Evolutionary conservation across 129 eudicot genomes (phyloP).

Genomic region (Saussurea involucrata): DNA sequence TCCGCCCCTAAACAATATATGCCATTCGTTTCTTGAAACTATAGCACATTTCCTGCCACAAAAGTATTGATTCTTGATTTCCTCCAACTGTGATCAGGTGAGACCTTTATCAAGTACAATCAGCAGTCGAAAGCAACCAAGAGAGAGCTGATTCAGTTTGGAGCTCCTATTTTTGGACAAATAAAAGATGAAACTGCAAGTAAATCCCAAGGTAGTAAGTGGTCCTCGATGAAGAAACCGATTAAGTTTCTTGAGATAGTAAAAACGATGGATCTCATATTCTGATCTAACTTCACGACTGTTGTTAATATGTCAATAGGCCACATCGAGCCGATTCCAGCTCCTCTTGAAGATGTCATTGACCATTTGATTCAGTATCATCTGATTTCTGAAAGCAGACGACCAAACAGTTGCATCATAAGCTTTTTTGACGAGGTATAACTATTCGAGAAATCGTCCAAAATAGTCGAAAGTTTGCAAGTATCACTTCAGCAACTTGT

Average conservation of each 20-base stretch:
- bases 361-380: slow-evolving; percentile 82
- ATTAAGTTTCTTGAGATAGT: background rate
- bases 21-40: background rate
- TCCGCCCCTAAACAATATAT: background rate
- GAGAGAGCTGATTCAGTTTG: slow-evolving; percentile 90
- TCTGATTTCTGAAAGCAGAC: slow-evolving; percentile 74
- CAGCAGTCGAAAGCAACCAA: slow-evolving; percentile 79
- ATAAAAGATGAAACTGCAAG: slow-evolving; percentile 60
- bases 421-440: slow-evolving; percentile 94
- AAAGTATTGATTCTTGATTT: slow-evolving; percentile 9
- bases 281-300: background rate
- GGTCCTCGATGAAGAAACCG: background rate
- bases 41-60: background rate
- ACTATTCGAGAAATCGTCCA: background rate
- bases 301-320: slow-evolving; percentile 34
- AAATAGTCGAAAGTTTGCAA: background rate
- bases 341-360: slow-evolving; percentile 74
- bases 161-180: slow-evolving; percentile 85
- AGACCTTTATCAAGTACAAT: slow-evolving; percentile 82
- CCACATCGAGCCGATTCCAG: slow-evolving; percentile 80
- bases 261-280: background rate
- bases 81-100: slow-evolving; percentile 40
- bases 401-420: slow-evolving; percentile 94
- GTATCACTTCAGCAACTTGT: no score
- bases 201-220: slow-evolving; percentile 55